Evolutionary conservation across 2,329 filamentous ascomycete genomes (phyloP).

Genomic region (Fusarium sublunatum): DNA sequence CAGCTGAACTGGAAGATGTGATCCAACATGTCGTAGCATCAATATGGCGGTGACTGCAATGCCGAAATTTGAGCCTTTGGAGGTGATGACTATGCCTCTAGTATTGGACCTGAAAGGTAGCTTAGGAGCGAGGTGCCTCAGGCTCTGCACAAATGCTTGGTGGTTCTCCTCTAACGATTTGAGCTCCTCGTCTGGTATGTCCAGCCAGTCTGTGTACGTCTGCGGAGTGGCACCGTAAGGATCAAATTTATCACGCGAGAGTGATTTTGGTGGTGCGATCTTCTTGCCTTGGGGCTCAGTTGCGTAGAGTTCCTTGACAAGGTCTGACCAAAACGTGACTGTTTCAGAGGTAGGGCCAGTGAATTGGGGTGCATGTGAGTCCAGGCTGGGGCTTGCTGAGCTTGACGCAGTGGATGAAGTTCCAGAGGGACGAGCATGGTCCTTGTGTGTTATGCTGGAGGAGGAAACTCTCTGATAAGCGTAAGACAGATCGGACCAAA

Average conservation of each 20-base stretch:
- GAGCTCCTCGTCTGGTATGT: conserved; percentile 17
- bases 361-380: conserved; percentile 1
- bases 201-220: conserved; percentile 27
- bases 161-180: conserved; percentile 35
- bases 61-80: conserved; percentile 27
- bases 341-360: conserved; percentile 34
- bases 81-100: conserved; percentile 39
- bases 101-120: conserved; percentile 27
- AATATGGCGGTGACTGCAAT: conserved; percentile 38
- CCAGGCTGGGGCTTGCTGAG: not conserved
- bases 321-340: conserved; percentile 26
- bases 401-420: not conserved
- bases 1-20: conserved; percentile 29
- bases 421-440: not conserved
- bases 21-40: conserved; percentile 41
- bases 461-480: conserved; percentile 25
- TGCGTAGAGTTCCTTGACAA: conserved; percentile 18
- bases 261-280: conserved; percentile 20
- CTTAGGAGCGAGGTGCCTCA: conserved; percentile 22
- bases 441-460: not conserved
- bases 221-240: conserved; percentile 15
- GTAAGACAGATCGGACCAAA: conserved; percentile 28
- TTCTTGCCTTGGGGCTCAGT: conserved; percentile 30
- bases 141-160: conserved; percentile 19
- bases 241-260: conserved; percentile 34